phyloP scores from a whole-genome alignment of 2,329 filamentous ascomycete genomes.

The Akanthomyces uredinophilus region DNA sequence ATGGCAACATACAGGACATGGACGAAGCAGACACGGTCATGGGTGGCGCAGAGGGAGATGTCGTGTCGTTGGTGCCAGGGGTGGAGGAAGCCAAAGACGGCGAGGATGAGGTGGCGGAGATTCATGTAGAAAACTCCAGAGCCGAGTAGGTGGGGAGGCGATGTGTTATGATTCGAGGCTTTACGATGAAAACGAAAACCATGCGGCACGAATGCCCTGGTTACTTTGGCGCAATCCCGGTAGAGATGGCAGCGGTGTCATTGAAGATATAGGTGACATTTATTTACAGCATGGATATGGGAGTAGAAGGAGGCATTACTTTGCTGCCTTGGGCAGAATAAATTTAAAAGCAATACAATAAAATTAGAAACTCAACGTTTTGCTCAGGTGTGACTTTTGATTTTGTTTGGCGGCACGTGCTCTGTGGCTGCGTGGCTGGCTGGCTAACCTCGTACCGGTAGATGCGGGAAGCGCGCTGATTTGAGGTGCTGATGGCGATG shows the following conservation, averaged over 20 bases:
- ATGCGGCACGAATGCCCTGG: not conserved
- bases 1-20: conserved; percentile 20
- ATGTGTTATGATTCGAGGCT: not conserved
- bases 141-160: not conserved
- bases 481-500: not conserved
- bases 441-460: not conserved
- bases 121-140: conserved; percentile 41
- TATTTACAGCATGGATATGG: conserved; percentile 11
- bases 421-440: not conserved
- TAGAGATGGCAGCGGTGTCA: not conserved
- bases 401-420: not conserved
- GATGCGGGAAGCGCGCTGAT: not conserved
- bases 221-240: not conserved
- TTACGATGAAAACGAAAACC: not conserved
- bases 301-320: not conserved
- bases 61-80: conserved; percentile 36
- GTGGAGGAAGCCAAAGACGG: conserved; percentile 17
- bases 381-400: not conserved
- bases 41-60: conserved; percentile 14
- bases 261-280: conserved; percentile 1
- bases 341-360: not conserved
- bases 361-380: not conserved
- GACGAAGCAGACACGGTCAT: conserved; percentile 21
- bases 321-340: not conserved
- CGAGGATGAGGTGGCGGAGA: conserved; percentile 45